These are phyloP conservation scores for Mortierella alpina DNA, from an alignment of 192 early-diverging fungal genomes.

Conservation along the genomic window DNA sequence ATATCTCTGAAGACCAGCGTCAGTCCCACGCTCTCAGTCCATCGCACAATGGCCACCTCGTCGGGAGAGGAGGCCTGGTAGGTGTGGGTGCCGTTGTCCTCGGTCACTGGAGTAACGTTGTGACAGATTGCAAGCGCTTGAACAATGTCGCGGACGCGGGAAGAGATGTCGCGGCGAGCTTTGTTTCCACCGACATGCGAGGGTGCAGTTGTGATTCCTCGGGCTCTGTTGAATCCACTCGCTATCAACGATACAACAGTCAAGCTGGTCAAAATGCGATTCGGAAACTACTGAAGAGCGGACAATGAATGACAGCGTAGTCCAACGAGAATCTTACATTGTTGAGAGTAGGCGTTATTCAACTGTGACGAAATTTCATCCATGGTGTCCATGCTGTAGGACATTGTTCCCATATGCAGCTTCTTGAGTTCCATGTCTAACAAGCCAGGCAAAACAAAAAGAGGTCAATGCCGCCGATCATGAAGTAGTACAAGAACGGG, in stretches of 20 bases:
- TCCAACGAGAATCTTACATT: constrained; percentile 20
- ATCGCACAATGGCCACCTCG: constrained; percentile 94
- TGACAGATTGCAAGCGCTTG: constrained; percentile 91
- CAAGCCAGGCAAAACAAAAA: background rate
- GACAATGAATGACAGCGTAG: background rate
- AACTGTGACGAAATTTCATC: constrained; percentile 86
- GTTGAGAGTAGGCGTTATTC: constrained; percentile 60
- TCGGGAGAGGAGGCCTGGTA: constrained; percentile 98
- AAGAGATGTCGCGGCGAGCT: constrained; percentile 84
- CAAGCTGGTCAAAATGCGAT: too few relatives aligned
- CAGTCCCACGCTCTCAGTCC: constrained; percentile 90
- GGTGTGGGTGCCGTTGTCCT: constrained; percentile 69
- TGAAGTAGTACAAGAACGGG: background rate
- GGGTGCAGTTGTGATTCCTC: constrained; percentile 34
- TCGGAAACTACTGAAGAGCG: too few relatives aligned
- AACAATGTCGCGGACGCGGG: constrained; percentile 88
- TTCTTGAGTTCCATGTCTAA: constrained; percentile 96
- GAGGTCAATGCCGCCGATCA: background rate
- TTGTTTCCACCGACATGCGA: constrained; percentile 59
- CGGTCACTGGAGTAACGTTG: constrained; percentile 84
- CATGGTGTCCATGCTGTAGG: constrained; percentile 89
- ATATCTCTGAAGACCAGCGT: constrained; percentile 83
- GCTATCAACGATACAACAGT: constrained; percentile 5
- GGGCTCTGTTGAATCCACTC: constrained; percentile 45
- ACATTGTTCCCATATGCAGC: constrained; percentile 96